Conservation (phyloP, 2,329 filamentous ascomycete genomes). For the Sarocladiaceae sp. region DNA sequence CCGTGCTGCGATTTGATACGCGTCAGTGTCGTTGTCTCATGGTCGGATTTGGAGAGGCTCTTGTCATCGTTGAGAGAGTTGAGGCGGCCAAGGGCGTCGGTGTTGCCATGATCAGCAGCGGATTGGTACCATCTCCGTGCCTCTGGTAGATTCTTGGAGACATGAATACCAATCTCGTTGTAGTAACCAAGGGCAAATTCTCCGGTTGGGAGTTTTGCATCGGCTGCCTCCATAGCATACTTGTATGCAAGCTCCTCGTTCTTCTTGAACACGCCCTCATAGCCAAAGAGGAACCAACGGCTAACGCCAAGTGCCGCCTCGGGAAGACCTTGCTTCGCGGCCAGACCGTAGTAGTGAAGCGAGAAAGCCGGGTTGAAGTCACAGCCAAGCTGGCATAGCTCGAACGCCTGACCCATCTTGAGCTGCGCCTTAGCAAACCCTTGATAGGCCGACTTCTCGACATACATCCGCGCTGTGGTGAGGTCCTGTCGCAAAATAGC, state of each 20-base stretch:
- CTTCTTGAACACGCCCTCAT: slow-evolving; percentile 88
- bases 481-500: slow-evolving; percentile 67
- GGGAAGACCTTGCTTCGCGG: slow-evolving; percentile 84
- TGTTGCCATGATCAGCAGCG: slow-evolving; percentile 86
- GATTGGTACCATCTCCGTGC: slow-evolving; percentile 87
- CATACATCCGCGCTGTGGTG: slow-evolving; percentile 73
- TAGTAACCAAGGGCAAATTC: slow-evolving; percentile 98
- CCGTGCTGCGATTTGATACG: slow-evolving; percentile 81
- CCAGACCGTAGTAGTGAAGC: slow-evolving; percentile 91
- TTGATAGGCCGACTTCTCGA: slow-evolving; percentile 93
- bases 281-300: slow-evolving; percentile 97
- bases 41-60: slow-evolving; percentile 82
- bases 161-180: slow-evolving; percentile 91
- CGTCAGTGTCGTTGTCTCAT: slow-evolving; percentile 85
- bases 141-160: slow-evolving; percentile 76
- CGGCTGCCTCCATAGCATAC: slow-evolving; percentile 84
- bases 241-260: slow-evolving; percentile 91
- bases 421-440: slow-evolving; percentile 95
- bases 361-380: slow-evolving; percentile 93
- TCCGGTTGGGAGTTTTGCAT: slow-evolving; percentile 77
- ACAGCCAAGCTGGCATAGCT: slow-evolving; percentile 88
- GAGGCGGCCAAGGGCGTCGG: slow-evolving; percentile 77
- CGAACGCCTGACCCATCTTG: slow-evolving; percentile 95
- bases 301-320: slow-evolving; percentile 96
- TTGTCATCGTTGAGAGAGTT: slow-evolving; percentile 80